Conservation (phyloP, 2,329 filamentous ascomycete genomes). For the Pseudogymnoascus sp. region DNA sequence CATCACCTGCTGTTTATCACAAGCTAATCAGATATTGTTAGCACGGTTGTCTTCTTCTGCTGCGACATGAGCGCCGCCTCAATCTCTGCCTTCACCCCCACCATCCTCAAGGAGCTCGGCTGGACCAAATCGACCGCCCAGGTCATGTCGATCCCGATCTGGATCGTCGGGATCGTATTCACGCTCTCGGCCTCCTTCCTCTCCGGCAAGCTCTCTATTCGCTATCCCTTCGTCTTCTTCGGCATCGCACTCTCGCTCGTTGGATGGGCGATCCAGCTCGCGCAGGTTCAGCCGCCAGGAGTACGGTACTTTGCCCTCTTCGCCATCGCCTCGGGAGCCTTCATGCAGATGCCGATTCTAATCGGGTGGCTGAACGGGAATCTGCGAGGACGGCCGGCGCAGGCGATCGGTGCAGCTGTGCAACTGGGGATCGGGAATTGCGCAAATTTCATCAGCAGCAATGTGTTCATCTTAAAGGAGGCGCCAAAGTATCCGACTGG, state of each 20-base stretch:
- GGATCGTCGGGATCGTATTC: slow-evolving; percentile 26
- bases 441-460: slow-evolving; percentile 35
- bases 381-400: slow-evolving; percentile 33
- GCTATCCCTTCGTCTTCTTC: slow-evolving; percentile 31
- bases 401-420: slow-evolving; percentile 35
- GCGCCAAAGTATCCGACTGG: slow-evolving; percentile 33
- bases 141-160: slow-evolving; percentile 32
- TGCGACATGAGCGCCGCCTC: slow-evolving; percentile 31
- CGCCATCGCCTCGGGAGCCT: slow-evolving; percentile 28
- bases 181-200: slow-evolving; percentile 25
- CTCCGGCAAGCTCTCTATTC: slow-evolving; percentile 27
- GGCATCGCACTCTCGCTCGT: slow-evolving; percentile 29
- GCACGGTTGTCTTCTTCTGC: slow-evolving; percentile 25
- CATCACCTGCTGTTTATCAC: neutral
- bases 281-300: slow-evolving; percentile 10
- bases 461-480: slow-evolving; percentile 35
- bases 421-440: slow-evolving; percentile 39
- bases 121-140: slow-evolving; percentile 29
- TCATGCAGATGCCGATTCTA: slow-evolving; percentile 27
- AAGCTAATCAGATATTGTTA: neutral
- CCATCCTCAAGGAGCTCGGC: slow-evolving; percentile 29
- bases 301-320: slow-evolving; percentile 33
- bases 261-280: slow-evolving; percentile 22
- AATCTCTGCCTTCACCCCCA: slow-evolving; percentile 29
- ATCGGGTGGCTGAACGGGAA: slow-evolving; percentile 35